Evolutionary conservation across 1,284 basidiomycete genomes (phyloP), one percentile per base, ranked within the genome.

Genomic region (Austroboletus novae-zelandiae): DNA sequence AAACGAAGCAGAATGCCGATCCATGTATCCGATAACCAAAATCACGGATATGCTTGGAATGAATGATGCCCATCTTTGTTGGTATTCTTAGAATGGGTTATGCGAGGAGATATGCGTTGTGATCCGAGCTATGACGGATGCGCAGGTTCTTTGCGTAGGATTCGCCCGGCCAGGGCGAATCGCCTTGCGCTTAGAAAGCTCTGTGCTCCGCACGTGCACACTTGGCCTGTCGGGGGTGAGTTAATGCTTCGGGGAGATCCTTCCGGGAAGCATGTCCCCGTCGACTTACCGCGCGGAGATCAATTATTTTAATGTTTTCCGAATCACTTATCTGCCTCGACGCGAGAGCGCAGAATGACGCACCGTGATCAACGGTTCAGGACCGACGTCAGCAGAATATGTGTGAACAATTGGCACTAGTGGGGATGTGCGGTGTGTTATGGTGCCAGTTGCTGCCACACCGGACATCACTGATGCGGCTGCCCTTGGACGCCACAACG

Each of bases 281-380:
- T 57, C 36, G 29, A 29, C 31, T 44, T 41, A 23, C 30, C 23
- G 40, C 37, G 32, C 34, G 42, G 57, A 47, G 27, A 45, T 40
- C 41, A n/a, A 34, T 15, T 3, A 27, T n/a, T 20, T 20, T 23
- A 10, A 25, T 29, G 31, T 40, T 40, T 39, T 48, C 39, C 27
- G 43, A 29, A 17, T 35, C 34, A 15, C 2, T 17, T 17, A 14
- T 15, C 34, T 11, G n/a, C 14, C n/a, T 35, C 34, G n/a, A 35
- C 34, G 9, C 18, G n/a, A 47, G 23, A 20, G 31, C 14, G 40
- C 45, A 41, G 34, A 31, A 48, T 61, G 61, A 53, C 55, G 48
- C 46, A 46, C 42, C 41, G 6, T 25, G 40, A 48, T 20, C 15
- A 40, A 32, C 43, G 34, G 43, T 25, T 32, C 20, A 23, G 5